Percentiles rank a stretch among this genome's conserved stretches.
Evolutionary conservation across 1,284 basidiomycete species (phyloP).

Genomic region (Amylostereum areolatum): DNA sequence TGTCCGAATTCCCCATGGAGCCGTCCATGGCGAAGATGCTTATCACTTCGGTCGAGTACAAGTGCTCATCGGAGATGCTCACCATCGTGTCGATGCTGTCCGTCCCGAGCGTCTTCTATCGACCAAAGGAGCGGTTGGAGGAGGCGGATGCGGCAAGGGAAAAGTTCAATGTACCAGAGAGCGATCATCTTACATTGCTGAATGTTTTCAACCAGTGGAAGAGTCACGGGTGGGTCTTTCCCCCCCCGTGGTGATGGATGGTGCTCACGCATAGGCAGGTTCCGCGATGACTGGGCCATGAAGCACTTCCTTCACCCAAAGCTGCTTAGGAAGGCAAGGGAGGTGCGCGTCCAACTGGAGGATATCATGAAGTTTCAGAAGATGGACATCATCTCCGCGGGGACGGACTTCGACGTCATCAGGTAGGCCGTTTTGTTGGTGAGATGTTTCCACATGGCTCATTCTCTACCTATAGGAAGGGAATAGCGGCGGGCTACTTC

Average conservation of each 20-base stretch:
- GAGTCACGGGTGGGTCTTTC: slow-evolving; percentile 68
- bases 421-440: too few relatives aligned
- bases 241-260: too few relatives aligned
- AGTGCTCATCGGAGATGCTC: slow-evolving; percentile 92
- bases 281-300: slow-evolving; percentile 90
- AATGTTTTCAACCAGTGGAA: slow-evolving; percentile 99
- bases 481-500: slow-evolving; percentile 97
- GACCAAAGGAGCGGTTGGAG: slow-evolving; percentile 92
- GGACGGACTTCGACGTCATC: slow-evolving; percentile 94
- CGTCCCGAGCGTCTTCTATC: slow-evolving; percentile 94
- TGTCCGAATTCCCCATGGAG: slow-evolving; percentile 99
- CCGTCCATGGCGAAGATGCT: slow-evolving; percentile 98
- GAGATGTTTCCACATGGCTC: too few relatives aligned
- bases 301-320: slow-evolving; percentile 97
- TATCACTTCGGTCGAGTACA: slow-evolving; percentile 90
- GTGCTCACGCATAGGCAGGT: slow-evolving; percentile 53
- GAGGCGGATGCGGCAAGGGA: slow-evolving; percentile 95
- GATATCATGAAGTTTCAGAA: slow-evolving; percentile 99
- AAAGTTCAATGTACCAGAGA: slow-evolving; percentile 98
- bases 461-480: slow-evolving; percentile 60
- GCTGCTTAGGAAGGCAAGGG: slow-evolving; percentile 88
- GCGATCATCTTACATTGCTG: slow-evolving; percentile 92
- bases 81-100: slow-evolving; percentile 99
- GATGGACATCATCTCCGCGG: slow-evolving; percentile 84
- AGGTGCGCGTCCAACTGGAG: slow-evolving; percentile 94